Percentiles rank a stretch among this genome's conserved stretches.
Evolutionary conservation across 495 filamentous ascomycete genomes (phyloP).

Genomic region (Hypomontagnella monticulosa): DNA sequence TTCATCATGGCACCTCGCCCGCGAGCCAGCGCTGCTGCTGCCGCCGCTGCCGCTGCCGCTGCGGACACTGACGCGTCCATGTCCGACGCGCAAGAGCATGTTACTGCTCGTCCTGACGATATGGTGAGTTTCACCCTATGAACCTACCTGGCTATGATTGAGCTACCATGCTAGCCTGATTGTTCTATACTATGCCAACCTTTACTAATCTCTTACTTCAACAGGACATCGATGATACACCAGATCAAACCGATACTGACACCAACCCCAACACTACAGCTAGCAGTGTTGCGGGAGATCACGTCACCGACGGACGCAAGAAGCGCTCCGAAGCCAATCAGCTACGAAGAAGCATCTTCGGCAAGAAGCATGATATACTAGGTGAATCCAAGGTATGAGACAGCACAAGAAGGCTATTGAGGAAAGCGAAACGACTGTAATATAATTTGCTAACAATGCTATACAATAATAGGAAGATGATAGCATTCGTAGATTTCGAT

Average conservation of each 20-base stretch:
- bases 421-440: neutral
- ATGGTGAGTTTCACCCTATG: conserved; percentile 54
- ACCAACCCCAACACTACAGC: conserved; percentile 92
- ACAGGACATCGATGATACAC: conserved; percentile 80
- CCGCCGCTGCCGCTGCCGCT: no score
- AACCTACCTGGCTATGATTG: neutral
- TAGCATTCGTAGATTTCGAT: conserved; percentile 92
- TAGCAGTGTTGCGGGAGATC: conserved; percentile 84
- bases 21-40: conserved; percentile 57
- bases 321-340: conserved; percentile 84
- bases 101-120: conserved; percentile 48
- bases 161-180: neutral
- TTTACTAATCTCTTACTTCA: conserved; percentile 34
- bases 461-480: conserved; percentile 80
- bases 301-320: conserved; percentile 78
- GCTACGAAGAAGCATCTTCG: conserved; percentile 87
- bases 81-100: conserved; percentile 67
- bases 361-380: conserved; percentile 90
- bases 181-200: conserved; percentile 7
- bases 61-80: conserved; percentile 65
- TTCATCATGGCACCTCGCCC: conserved; percentile 67
- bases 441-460: conserved; percentile 35
- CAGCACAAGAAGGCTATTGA: neutral
- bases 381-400: conserved; percentile 85
- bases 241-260: conserved; percentile 89